Evolutionary conservation across 2,329 filamentous ascomycete species (phyloP), one percentile per base, ranked within the genome.

Genomic region (Nemania serpens): DNA sequence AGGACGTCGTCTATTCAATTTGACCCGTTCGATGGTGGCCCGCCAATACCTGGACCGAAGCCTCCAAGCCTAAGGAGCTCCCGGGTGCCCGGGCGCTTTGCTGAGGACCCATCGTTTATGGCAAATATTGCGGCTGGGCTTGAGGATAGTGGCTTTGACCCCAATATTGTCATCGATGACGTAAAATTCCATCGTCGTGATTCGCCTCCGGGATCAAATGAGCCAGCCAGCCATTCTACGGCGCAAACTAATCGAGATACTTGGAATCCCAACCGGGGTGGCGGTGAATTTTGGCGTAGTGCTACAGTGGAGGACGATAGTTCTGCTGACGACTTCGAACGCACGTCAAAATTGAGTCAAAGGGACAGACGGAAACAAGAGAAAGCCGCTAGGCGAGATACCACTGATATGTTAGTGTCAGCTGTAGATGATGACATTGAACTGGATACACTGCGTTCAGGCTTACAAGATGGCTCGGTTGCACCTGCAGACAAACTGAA

Each of bases 111-210:
- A 9, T 86, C 87, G 53, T 91, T 92, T 66, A 85, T 87, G 7
- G 89, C 89, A 29, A 86, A 84, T 2, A 75, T 91, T 48, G 88
- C 88, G 59, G 90, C 88, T 49, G 88, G 87, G 1, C 79, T 91
- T 50, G 77, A 88, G 70, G 83, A 86, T n/a, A 84, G 86, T 47
- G 89, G 89, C 0, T 91, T 92, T 64, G 83, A 91, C 68, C 85
- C 88, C 4, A 83, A 89, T 42, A 85, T 91, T 59, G 86, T 91
- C 47, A 88, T 89, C 37, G 79, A 90, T 47, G 82, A 91, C 67
- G 84, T 85, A 0, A 77, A 74, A 1, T 91, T 87, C 69, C 84
- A 84, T 65, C 82, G 80, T 52, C 85, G 88, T 29, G 82, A 85
- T 55, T 89, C 87, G 1, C 86, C 88, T 7, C 86, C 87, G 3